Percentiles rank a stretch among this genome's conserved stretches.
These are phyloP conservation scores for Candida ponderosae DNA, from an alignment of 805 yeast genomes.

Conservation along the genomic window DNA sequence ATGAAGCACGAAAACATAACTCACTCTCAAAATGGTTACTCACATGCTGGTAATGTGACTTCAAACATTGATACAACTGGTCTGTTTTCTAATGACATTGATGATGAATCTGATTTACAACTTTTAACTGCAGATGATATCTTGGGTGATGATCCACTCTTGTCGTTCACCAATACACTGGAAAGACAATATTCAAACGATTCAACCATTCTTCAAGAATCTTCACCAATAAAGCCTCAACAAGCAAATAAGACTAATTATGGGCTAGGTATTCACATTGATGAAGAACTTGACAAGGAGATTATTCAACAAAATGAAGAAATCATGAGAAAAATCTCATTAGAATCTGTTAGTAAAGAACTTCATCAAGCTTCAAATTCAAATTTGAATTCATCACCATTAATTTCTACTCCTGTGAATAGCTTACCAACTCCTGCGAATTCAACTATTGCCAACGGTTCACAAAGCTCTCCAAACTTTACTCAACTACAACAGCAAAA, in stretches of 20 bases:
- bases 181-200: constrained; percentile 21
- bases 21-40: too few species aligned
- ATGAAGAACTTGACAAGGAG: constrained; percentile 5
- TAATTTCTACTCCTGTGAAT: constrained; percentile 1
- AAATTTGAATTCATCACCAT: background rate
- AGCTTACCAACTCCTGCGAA: constrained; percentile 9
- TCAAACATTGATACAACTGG: too few species aligned
- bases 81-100: too few species aligned
- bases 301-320: background rate
- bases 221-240: constrained; percentile 10
- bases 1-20: too few species aligned
- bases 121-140: constrained; percentile 17
- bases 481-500: constrained; percentile 3
- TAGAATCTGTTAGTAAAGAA: background rate
- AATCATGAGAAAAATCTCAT: background rate
- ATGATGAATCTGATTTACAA: background rate
- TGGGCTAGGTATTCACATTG: constrained; percentile 5
- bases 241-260: constrained; percentile 12
- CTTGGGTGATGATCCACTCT: constrained; percentile 19
- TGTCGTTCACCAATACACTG: constrained; percentile 16
- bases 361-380: background rate
- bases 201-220: constrained; percentile 15
- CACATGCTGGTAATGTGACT: background rate
- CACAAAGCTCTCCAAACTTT: constrained; percentile 1
- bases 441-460: constrained; percentile 6